phyloP scores from a whole-genome alignment of 768 basidiomycete species.

The Russula vinacea region DNA sequence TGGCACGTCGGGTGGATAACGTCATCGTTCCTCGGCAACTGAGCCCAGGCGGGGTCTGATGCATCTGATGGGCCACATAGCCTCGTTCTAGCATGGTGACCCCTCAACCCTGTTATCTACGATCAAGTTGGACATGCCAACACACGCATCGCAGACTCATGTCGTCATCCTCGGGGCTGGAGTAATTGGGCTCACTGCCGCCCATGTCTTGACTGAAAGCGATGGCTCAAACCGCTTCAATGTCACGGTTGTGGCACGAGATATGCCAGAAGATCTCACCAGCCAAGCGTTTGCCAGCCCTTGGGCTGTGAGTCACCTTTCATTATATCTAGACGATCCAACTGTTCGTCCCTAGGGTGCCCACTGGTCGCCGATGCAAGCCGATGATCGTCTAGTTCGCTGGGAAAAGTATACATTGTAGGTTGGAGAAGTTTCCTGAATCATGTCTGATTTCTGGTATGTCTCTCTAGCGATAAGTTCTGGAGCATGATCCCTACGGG shows the following conservation, averaged over 20 bases:
- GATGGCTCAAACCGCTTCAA: conserved; percentile 29
- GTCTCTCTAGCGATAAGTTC: conserved; percentile 40
- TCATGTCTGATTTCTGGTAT: conserved; percentile 2
- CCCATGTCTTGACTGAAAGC: conserved; percentile 37
- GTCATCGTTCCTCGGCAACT: background rate
- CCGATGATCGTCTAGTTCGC: conserved; percentile 36
- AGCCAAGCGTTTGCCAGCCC: conserved; percentile 50
- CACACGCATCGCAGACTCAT: conserved; percentile 21
- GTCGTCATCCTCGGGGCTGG: conserved; percentile 45
- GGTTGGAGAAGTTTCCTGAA: conserved; percentile 26
- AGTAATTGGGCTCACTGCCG: conserved; percentile 46
- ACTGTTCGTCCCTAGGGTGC: conserved; percentile 39
- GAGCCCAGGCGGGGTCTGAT: background rate
- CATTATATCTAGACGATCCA: background rate
- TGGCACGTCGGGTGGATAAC: background rate
- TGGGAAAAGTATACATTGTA: conserved; percentile 47
- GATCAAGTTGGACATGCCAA: background rate
- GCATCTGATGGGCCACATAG: too few relatives aligned
- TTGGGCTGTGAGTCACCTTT: conserved; percentile 43
- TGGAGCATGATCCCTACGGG: conserved; percentile 49
- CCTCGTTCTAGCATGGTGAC: too few relatives aligned
- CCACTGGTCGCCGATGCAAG: conserved; percentile 45
- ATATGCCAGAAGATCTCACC: conserved; percentile 41
- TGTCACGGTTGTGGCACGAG: conserved; percentile 40
- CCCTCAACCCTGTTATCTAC: background rate